phyloP scores from a whole-genome alignment of 2,329 filamentous ascomycete genomes.

The Capronia americana region DNA sequence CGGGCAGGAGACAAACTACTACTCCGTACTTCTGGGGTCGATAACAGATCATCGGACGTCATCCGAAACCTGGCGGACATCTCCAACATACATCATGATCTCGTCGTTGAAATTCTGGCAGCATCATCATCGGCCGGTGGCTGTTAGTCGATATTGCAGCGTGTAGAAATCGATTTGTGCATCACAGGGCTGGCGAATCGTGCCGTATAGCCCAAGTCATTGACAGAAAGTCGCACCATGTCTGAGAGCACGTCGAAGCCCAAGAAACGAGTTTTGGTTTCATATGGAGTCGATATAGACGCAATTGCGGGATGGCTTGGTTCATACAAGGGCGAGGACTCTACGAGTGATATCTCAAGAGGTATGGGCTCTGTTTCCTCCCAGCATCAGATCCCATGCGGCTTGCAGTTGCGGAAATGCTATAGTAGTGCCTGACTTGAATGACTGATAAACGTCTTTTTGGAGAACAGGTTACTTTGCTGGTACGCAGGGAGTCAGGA shows the following conservation, averaged over 20 bases:
- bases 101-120: background rate
- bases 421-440: background rate
- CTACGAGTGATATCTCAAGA: slow-evolving; percentile 72
- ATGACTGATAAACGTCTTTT: background rate
- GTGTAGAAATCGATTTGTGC: background rate
- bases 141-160: background rate
- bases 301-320: slow-evolving; percentile 77
- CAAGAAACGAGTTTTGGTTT: slow-evolving; percentile 60
- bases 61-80: slow-evolving; percentile 15
- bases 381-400: background rate
- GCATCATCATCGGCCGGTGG: background rate
- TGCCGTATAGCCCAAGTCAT: background rate
- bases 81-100: slow-evolving; percentile 7
- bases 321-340: slow-evolving; percentile 75
- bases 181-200: background rate
- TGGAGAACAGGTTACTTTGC: slow-evolving; percentile 63
- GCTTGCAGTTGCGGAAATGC: background rate
- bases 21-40: background rate
- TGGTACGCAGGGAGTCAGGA: slow-evolving; percentile 70
- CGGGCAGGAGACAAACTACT: background rate
- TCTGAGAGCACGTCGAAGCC: slow-evolving; percentile 25
- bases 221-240: slow-evolving; percentile 2
- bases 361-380: slow-evolving; percentile 51
- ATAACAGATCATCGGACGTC: slow-evolving; percentile 8
- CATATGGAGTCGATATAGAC: slow-evolving; percentile 75